These are phyloP conservation scores for Moesziomyces sp. DNA, from an alignment of 1,284 basidiomycete genomes.

Conservation along the genomic window DNA sequence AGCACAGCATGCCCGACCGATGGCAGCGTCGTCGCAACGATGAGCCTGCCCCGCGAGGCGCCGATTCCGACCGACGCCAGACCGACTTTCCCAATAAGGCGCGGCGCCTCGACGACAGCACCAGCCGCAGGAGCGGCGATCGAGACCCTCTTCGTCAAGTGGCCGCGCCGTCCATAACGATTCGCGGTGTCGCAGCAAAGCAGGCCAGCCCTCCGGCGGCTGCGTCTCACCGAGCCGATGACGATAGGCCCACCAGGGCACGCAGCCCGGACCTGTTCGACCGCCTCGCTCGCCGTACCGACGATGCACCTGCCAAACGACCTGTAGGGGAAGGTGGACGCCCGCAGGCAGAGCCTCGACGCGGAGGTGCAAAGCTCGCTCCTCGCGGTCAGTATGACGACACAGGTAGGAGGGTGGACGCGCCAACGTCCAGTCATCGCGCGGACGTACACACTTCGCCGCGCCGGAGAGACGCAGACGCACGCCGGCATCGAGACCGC, in stretches of 20 bases:
- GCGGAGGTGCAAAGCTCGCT: constrained; percentile 21
- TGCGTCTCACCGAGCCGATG: neutral
- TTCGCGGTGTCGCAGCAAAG: constrained; percentile 31
- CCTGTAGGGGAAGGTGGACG: constrained; percentile 5
- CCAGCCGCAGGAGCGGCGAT: neutral
- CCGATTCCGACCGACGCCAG: constrained; percentile 5
- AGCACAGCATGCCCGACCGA: constrained; percentile 27
- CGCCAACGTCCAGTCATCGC: constrained; percentile 4
- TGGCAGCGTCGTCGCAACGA: constrained; percentile 30
- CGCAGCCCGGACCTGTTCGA: constrained; percentile 37
- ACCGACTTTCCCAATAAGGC: constrained; percentile 26
- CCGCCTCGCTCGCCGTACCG: constrained; percentile 18
- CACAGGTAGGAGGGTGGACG: constrained; percentile 28
- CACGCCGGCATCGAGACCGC: constrained; percentile 13
- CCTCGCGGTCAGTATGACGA: constrained; percentile 39
- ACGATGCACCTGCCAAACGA: constrained; percentile 17
- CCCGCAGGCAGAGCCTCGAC: constrained; percentile 1
- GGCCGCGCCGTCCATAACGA: constrained; percentile 19
- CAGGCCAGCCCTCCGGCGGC: constrained; percentile 16
- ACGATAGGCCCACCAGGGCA: constrained; percentile 11
- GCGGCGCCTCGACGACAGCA: constrained; percentile 21
- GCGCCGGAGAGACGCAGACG: constrained; percentile 11
- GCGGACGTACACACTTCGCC: constrained; percentile 22
- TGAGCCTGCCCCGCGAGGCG: neutral
- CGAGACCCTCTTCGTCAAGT: constrained; percentile 8